These are phyloP conservation scores for Hypoxylon sp. DNA, from an alignment of 2,329 filamentous ascomycete species.

Conservation along the genomic window DNA sequence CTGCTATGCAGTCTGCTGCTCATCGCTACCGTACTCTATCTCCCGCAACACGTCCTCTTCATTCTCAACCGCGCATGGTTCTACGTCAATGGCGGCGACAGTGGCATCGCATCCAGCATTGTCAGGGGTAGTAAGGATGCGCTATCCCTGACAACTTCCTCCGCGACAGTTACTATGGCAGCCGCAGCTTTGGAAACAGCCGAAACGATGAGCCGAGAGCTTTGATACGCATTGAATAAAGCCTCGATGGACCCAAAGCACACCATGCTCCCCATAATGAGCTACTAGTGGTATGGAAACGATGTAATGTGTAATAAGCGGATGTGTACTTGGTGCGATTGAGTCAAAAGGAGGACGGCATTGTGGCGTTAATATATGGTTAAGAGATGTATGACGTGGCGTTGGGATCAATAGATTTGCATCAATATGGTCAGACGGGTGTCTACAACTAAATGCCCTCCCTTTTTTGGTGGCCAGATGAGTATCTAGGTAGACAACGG, in stretches of 20 bases:
- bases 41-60: slow-evolving; percentile 87
- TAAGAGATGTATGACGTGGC: slow-evolving; percentile 18
- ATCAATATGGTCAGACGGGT: slow-evolving; percentile 9
- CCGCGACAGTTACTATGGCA: slow-evolving; percentile 39
- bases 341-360: slow-evolving; percentile 20
- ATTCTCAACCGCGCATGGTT: slow-evolving; percentile 89
- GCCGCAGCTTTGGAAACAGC: slow-evolving; percentile 42
- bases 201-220: slow-evolving; percentile 49
- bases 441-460: slow-evolving; percentile 1
- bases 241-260: background rate
- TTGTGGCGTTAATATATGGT: slow-evolving; percentile 23
- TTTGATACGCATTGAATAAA: slow-evolving; percentile 41
- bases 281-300: slow-evolving; percentile 21
- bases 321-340: slow-evolving; percentile 14
- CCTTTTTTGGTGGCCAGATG: slow-evolving; percentile 6
- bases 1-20: slow-evolving; percentile 85
- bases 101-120: slow-evolving; percentile 45
- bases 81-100: slow-evolving; percentile 86
- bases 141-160: slow-evolving; percentile 51
- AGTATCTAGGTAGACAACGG: slow-evolving; percentile 6
- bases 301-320: slow-evolving; percentile 40
- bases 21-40: slow-evolving; percentile 89
- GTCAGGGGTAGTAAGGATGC: slow-evolving; percentile 54
- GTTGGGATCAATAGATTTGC: slow-evolving; percentile 31
- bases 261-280: slow-evolving; percentile 1